Percentiles rank a stretch among this genome's conserved stretches.
Evolutionary conservation across 2,329 filamentous ascomycete species (phyloP).

Genomic region (Ophidiomyces ophidiicola): DNA sequence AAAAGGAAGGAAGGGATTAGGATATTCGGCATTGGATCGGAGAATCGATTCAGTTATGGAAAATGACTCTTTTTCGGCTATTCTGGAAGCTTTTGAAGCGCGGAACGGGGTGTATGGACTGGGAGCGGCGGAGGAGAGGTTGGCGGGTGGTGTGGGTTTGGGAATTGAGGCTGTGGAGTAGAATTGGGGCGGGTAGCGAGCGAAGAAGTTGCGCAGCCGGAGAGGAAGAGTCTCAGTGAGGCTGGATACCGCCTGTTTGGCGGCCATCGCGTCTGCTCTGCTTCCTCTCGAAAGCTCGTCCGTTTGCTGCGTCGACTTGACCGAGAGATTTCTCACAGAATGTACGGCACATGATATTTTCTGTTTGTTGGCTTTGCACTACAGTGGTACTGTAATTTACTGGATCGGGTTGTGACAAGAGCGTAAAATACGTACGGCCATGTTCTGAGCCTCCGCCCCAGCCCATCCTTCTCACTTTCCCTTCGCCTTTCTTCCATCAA

Average conservation of each 20-base stretch:
- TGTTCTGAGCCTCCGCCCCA: constrained; percentile 1
- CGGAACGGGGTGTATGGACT: constrained; percentile 32
- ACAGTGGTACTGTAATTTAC: constrained; percentile 2
- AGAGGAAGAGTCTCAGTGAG: constrained; percentile 63
- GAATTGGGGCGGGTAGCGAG: constrained; percentile 64
- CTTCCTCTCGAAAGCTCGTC: not conserved
- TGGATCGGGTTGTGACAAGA: not conserved
- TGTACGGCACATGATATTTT: not conserved
- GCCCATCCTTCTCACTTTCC: not conserved
- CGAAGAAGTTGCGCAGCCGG: constrained; percentile 74
- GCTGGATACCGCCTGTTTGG: constrained; percentile 10
- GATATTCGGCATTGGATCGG: constrained; percentile 38
- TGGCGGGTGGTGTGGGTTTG: constrained; percentile 19
- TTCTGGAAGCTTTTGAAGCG: constrained; percentile 31
- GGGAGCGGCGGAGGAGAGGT: constrained; percentile 35
- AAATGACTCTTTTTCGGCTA: constrained; percentile 20
- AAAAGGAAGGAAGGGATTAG: constrained; percentile 68
- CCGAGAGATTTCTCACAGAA: not conserved
- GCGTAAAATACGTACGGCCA: constrained; percentile 1
- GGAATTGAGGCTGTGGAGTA: constrained; percentile 29
- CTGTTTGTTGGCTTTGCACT: constrained; percentile 8
- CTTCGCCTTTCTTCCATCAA: constrained; percentile 2
- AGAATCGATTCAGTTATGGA: constrained; percentile 26
- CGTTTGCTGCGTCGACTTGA: not conserved
- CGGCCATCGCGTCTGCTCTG: constrained; percentile 12